Evolutionary conservation across 257 asterid genomes (phyloP).

Genomic region (Nicotiana otophora): DNA sequence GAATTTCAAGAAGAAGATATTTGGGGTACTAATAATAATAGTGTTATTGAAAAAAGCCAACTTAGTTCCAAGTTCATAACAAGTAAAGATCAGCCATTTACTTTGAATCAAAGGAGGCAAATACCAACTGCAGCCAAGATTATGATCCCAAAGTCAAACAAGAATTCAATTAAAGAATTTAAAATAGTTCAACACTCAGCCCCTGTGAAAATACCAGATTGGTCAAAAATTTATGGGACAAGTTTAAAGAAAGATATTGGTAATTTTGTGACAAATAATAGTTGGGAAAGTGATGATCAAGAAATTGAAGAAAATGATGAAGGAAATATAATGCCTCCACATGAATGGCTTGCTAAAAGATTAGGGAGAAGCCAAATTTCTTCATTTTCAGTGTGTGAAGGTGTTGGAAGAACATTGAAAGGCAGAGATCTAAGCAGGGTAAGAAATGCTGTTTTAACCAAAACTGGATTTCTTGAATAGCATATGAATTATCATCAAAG

Average conservation of each 20-base stretch:
- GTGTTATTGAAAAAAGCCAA: neutral
- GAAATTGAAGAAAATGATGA: conserved; percentile 10
- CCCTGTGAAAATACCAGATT: conserved; percentile 31
- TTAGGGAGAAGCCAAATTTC: conserved; percentile 24
- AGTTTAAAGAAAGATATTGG: neutral
- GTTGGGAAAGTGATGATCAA: conserved; percentile 35
- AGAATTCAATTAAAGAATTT: neutral
- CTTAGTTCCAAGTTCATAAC: neutral
- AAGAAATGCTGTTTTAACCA: conserved; percentile 46
- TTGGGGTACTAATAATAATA: neutral
- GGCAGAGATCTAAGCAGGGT: conserved; percentile 59
- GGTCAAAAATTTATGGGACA: conserved; percentile 44
- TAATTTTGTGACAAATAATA: neutral
- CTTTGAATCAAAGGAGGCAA: neutral
- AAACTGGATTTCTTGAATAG: conserved; percentile 63
- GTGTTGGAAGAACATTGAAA: conserved; percentile 60
- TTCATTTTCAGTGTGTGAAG: conserved; percentile 61
- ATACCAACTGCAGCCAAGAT: neutral
- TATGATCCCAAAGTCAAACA: conserved; percentile 1
- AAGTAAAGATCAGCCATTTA: neutral
- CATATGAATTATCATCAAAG: neutral
- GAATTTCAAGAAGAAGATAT: conserved; percentile 8
- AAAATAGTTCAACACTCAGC: neutral
- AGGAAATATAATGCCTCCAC: conserved; percentile 40
- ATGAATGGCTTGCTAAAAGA: conserved; percentile 43